phyloP scores from a whole-genome alignment of 768 basidiomycete genomes.

The Mrakia blollopis region DNA sequence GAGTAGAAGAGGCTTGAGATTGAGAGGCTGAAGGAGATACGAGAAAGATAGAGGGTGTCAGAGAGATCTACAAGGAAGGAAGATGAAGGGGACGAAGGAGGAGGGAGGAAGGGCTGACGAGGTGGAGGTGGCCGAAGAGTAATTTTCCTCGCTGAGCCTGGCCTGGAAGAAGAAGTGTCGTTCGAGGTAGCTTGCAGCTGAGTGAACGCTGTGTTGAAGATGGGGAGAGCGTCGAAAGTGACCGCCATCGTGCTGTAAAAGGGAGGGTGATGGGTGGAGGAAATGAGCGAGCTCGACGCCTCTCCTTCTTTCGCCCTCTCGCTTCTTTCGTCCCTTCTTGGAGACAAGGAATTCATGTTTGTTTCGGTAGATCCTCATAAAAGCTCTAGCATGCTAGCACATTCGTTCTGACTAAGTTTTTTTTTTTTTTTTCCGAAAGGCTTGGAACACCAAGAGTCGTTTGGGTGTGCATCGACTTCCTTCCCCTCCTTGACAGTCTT shows the following conservation, averaged over 20 bases:
- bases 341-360: too few relatives aligned
- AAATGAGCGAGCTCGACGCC: too few relatives aligned
- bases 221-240: constrained; percentile 2
- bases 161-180: neutral
- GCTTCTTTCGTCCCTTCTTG: too few relatives aligned
- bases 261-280: neutral
- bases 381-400: too few relatives aligned
- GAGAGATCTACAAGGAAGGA: neutral
- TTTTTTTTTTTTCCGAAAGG: too few relatives aligned
- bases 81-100: neutral
- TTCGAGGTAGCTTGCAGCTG: neutral
- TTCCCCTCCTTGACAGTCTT: too few relatives aligned
- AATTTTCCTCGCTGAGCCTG: neutral
- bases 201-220: constrained; percentile 13
- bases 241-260: neutral
- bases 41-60: neutral
- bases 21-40: neutral
- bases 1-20: neutral
- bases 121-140: constrained; percentile 6
- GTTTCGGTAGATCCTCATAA: too few relatives aligned
- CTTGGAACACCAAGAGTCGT: too few relatives aligned
- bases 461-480: too few relatives aligned
- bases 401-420: too few relatives aligned
- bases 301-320: too few relatives aligned
- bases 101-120: neutral